These are phyloP conservation scores for Taphrina sp. DNA, from an alignment of 1,139 yeast species.

Conservation along the genomic window DNA sequence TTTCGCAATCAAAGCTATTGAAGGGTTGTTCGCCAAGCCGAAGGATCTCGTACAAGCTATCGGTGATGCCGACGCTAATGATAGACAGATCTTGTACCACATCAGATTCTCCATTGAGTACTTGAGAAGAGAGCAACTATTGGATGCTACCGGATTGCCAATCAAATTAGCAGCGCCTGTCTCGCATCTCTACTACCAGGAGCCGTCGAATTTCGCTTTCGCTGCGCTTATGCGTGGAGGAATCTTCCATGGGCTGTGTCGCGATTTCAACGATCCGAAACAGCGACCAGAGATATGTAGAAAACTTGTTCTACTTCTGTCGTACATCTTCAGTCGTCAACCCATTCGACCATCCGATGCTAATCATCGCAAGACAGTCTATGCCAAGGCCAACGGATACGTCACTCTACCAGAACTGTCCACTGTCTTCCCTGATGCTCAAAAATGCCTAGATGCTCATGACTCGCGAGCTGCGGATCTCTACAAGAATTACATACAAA, in stretches of 20 bases:
- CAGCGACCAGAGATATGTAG: conserved; percentile 19
- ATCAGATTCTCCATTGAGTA: conserved; percentile 34
- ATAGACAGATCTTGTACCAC: conserved; percentile 28
- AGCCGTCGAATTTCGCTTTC: conserved; percentile 33
- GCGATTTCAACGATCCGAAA: conserved; percentile 22
- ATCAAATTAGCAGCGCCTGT: conserved; percentile 31
- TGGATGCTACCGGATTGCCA: conserved; percentile 32
- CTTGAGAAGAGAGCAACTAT: conserved; percentile 31
- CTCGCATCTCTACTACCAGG: conserved; percentile 29
- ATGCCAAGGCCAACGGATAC: conserved; percentile 13
- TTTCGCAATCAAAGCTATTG: conserved; percentile 30
- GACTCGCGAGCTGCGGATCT: conserved; percentile 26
- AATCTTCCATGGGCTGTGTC: conserved; percentile 30
- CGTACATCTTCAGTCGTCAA: conserved; percentile 31
- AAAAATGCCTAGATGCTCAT: conserved; percentile 24
- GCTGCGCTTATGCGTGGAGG: conserved; percentile 32
- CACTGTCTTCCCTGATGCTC: conserved; percentile 16
- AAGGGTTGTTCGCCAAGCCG: conserved; percentile 31
- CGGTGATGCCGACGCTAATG: conserved; percentile 18
- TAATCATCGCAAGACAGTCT: neutral
- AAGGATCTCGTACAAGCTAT: conserved; percentile 25
- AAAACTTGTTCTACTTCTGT: conserved; percentile 20
- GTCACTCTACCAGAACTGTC: conserved; percentile 21
- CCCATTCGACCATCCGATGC: conserved; percentile 31
- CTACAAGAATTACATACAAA: conserved; percentile 27